Evolutionary conservation across 768 basidiomycete species (phyloP), one percentile per base, ranked within the genome.

Genomic region (Rhodosporidiobolus odoratus): DNA sequence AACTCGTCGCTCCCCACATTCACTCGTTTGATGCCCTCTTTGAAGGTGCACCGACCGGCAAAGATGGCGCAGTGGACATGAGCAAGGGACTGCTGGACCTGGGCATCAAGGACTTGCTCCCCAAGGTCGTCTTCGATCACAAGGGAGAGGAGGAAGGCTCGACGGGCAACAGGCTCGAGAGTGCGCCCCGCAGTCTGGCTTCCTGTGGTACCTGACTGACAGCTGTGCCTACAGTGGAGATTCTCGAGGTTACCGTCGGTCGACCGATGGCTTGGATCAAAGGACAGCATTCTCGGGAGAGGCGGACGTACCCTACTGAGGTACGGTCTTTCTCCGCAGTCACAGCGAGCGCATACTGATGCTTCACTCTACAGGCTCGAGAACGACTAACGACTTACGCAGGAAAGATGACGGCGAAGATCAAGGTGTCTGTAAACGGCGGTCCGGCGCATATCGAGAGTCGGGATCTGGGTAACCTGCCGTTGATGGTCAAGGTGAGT

Each of bases 21-120:
- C 90, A 97, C 79, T 92, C 91, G 47, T 98, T 99, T 84, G 95
- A 98, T 80, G 88, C 92, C 23, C 84, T 99, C 35, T 94, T 97
- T 79, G 94, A 97, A 77, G 92, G 73, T 21, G 71, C 79, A 88
- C 89, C 62, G 89, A 89, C n/a, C 79, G 90, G 64, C 86, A 88
- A 66, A 78, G 83, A 54, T 88, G 88, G 65, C 25, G 30, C 61
- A 19, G 37, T 66, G n/a, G 30, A 25, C 16, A 87, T 88, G 75
- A 87, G 87, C 21, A 84, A 84, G 41, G 96, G 96, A 0, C 79
- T 98, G 16, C 78, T 99, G 13, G 86, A 86, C 58, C 81, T 91
- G 3, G 91, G 86, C 13, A 77, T 97, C 19, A 85, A 88, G 74
- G 91, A 97, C 72, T 89, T 98, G 47, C 89, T 89, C 0, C 87